Base-by-base conservation (phyloP, 2,329 filamentous ascomycete genomes). In the Daldinia sp. region DNA sequence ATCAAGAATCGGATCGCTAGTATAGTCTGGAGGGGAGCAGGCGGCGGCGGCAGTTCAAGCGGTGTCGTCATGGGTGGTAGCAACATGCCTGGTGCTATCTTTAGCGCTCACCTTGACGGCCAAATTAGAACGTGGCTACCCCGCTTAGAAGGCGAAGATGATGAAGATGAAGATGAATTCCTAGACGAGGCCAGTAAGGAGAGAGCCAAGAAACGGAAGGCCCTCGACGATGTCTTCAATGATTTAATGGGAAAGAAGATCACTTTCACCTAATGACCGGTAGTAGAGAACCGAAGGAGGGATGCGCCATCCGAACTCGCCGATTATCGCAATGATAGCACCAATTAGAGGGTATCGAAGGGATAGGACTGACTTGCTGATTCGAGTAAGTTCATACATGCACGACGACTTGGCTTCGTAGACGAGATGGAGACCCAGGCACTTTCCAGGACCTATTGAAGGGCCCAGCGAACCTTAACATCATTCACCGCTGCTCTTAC, bases 71-170 rank as follows among this genome's bases (percentile, higher is more conserved):
- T 88, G 82, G 87, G 87, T 3, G 87, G 86, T 1, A 81, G 78
- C 2, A 87, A 84, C 68, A 83, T 82, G 20, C 72, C 84, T 4
- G 87, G 87, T 0, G 85, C 82, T 7, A 76, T 98, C 64, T 97
- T 93, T 80, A 96, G 93, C 60, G 91, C 90, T 1, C 93, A 97
- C 75, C 85, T 90, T 2, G 93, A 98, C 77, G 95, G 95, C 0
- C 91, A 90, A 59, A 95, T 98, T 64, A 87, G 91, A 50, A 88
- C 88, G 3, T 98, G 95, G 94, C 85, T 86, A 73, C 92, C 93
- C 1, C 82, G 83, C 39, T 80, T 88, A 5, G 79, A 83, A 0
- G 87, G 86, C 4, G 82, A 81, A 37, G 80, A 87, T 71, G 77
- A 86, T 72, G 72, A 88, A 56, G 83, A 82, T 12, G 83, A 85